Evolutionary conservation across 306 rosid genomes (phyloP).

Genomic region (Trifolium pratense): DNA sequence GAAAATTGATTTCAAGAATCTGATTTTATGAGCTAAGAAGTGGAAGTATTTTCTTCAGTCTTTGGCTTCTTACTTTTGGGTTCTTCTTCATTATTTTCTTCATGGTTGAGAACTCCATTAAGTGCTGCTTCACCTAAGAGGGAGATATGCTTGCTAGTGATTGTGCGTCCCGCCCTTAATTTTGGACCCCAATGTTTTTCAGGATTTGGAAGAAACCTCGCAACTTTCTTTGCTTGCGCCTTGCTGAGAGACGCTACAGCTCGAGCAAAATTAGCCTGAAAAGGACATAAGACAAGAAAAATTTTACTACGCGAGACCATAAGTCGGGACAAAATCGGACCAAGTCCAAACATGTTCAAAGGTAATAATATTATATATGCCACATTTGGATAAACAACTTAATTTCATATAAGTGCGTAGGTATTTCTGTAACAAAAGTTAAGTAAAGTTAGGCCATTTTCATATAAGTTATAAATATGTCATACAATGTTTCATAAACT

Average conservation of each 20-base stretch:
- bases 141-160: slow-evolving; percentile 88
- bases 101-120: slow-evolving; percentile 62
- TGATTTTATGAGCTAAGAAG: slow-evolving; percentile 43
- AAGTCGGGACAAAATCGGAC: neutral
- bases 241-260: slow-evolving; percentile 91
- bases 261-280: slow-evolving; percentile 85
- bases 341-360: neutral
- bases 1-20: slow-evolving; percentile 27
- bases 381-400: neutral
- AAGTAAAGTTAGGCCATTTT: neutral
- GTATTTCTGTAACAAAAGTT: too few species aligned
- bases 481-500: neutral
- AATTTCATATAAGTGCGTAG: neutral
- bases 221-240: slow-evolving; percentile 90
- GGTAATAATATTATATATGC: neutral
- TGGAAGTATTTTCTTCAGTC: slow-evolving; percentile 51
- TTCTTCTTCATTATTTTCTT: slow-evolving; percentile 64
- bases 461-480: too few species aligned
- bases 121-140: slow-evolving; percentile 81
- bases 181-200: slow-evolving; percentile 98
- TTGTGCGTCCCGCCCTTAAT: slow-evolving; percentile 89
- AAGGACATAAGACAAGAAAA: neutral
- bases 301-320: neutral
- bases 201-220: slow-evolving; percentile 92
- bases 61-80: slow-evolving; percentile 67